Evolutionary conservation across 371 early-diverging fungal species (phyloP).

Genomic region (Umbelopsis sp.): DNA sequence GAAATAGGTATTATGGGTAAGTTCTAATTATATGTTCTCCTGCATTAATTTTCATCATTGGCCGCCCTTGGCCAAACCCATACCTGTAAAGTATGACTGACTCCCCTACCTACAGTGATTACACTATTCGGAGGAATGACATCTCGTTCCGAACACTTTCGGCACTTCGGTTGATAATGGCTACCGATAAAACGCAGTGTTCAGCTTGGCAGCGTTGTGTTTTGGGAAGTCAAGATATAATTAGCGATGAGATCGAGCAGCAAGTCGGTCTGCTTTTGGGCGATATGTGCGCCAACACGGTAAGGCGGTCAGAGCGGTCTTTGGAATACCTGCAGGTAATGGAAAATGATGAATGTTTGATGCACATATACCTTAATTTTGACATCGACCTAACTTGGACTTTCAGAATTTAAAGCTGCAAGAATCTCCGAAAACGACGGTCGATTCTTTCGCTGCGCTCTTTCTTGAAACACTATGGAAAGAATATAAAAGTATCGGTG

Average conservation of each 20-base stretch:
- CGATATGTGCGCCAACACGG: constrained; percentile 31
- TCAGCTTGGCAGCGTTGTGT: constrained; percentile 59
- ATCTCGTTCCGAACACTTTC: constrained; percentile 54
- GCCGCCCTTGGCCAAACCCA: background rate
- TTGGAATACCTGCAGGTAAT: constrained; percentile 27
- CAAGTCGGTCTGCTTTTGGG: constrained; percentile 43
- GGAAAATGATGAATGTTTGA: background rate
- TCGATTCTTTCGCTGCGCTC: constrained; percentile 23
- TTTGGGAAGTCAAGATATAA: constrained; percentile 55
- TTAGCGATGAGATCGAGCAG: constrained; percentile 55
- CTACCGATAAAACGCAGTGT: constrained; percentile 33
- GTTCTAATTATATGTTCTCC: background rate
- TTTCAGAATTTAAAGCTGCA: constrained; percentile 11
- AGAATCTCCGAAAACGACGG: background rate
- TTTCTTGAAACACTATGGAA: constrained; percentile 33
- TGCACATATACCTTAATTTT: background rate
- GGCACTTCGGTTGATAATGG: constrained; percentile 48
- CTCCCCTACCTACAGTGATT: constrained; percentile 39
- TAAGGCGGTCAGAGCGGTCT: constrained; percentile 24
- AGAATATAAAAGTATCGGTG: constrained; percentile 31
- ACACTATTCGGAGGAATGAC: constrained; percentile 54
- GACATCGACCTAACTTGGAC: background rate
- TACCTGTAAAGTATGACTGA: no score
- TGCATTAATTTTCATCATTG: background rate
- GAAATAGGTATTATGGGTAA: constrained; percentile 32